These are phyloP conservation scores for Eimeria zaria DNA, from an alignment of 169 alveolate species.

Conservation along the genomic window DNA sequence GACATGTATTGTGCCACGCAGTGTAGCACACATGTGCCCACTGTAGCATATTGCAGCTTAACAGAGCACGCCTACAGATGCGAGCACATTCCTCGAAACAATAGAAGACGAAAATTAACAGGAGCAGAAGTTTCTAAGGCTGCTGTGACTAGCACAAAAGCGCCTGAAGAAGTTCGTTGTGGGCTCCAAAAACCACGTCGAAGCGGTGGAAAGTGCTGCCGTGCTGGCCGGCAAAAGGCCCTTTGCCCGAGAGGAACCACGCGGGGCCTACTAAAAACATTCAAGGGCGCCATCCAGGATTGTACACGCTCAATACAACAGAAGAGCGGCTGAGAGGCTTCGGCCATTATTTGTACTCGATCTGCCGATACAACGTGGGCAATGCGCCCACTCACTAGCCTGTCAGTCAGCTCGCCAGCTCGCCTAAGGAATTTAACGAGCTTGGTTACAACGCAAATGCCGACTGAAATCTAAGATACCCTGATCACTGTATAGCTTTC, in stretches of 20 bases:
- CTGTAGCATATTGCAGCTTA: neutral
- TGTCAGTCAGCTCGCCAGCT: constrained; percentile 21
- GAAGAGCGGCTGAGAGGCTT: neutral
- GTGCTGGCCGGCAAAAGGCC: neutral
- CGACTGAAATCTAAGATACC: neutral
- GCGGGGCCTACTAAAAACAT: neutral
- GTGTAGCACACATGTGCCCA: neutral
- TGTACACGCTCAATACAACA: neutral
- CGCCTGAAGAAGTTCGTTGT: neutral
- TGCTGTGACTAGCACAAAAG: constrained; percentile 13
- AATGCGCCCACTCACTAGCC: neutral
- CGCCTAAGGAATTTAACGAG: neutral
- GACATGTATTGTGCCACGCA: neutral
- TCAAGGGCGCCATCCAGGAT: neutral
- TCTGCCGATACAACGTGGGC: constrained; percentile 5
- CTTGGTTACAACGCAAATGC: neutral
- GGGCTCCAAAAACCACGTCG: neutral
- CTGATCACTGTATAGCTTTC: neutral
- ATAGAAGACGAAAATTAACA: neutral
- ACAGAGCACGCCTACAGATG: neutral
- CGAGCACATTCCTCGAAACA: neutral
- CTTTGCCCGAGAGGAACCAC: neutral
- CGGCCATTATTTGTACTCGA: neutral
- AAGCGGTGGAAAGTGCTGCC: neutral
- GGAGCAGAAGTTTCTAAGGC: neutral